Conservation (phyloP, 73 alveolate genomes). For the Paramecium primaurelia region DNA sequence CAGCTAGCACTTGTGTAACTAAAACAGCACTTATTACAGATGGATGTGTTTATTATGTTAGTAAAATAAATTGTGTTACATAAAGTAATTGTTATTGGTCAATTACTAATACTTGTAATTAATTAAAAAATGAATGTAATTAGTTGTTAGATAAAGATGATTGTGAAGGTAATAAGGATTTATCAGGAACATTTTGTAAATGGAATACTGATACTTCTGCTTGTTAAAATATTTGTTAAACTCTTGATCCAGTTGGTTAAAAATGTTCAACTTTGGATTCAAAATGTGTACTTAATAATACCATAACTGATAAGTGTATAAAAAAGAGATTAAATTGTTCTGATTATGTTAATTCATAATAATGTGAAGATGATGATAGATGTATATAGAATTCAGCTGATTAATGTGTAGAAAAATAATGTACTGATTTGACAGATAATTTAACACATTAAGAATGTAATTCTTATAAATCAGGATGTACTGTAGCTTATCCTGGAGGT, state of each 20-base stretch:
- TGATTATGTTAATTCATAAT: neutral
- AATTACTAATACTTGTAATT: neutral
- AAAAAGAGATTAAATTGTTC: neutral
- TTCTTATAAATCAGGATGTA: neutral
- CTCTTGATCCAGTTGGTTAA: neutral
- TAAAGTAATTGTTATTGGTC: neutral
- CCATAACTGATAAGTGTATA: neutral
- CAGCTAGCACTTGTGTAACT: neutral
- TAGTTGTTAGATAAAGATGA: neutral
- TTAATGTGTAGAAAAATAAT: neutral
- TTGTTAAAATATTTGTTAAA: neutral
- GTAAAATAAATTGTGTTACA: neutral
- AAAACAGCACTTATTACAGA: neutral
- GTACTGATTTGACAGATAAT: neutral
- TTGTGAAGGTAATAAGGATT: neutral
- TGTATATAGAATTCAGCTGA: neutral
- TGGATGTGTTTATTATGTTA: neutral
- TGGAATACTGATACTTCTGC: neutral
- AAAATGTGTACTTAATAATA: neutral
- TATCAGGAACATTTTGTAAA: neutral
- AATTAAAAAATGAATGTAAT: neutral
- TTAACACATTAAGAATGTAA: neutral
- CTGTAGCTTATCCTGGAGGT: neutral
- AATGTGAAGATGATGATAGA: neutral
- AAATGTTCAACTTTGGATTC: neutral